Evolutionary conservation across 2,329 filamentous ascomycete species (phyloP), one percentile per base, ranked within the genome.

Genomic region (Pezicula radicicola): DNA sequence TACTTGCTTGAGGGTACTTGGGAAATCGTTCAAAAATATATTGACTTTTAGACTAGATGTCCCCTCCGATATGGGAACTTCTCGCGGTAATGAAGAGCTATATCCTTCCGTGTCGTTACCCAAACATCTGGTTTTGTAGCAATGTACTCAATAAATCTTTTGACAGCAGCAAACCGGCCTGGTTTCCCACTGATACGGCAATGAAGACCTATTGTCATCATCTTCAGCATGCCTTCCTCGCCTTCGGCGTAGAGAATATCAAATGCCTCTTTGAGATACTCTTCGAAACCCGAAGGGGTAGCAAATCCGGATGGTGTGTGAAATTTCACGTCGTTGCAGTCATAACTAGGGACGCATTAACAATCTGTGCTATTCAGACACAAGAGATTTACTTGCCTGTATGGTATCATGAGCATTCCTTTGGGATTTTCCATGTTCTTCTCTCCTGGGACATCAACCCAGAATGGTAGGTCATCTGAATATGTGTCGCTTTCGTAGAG

Each of bases 131-230:
- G 73, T 60, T 80, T 80, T 49, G 69, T 56, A 1, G 63, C 61
- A 43, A 80, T 76, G 47, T 80, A 79, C 54, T 79, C 72, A 1
- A 79, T 72, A 59, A 80, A 79, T 40, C 77, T 70, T 56, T 71
- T 66, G 39, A 81, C 59, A 1, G 77, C 77, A 27, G 69, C 71
- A 52, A 75, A 75, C 3, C 78, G 66, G 3, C 76, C 78, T 0
- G 77, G 77, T 30, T 75, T 70, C 0, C 78, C 77, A 27, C 75
- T 72, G 51, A 78, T 76, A 7, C 77, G 69, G 52, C 75, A 78
- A 57, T 80, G 77, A 35, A 80, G 59, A 2, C 74, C 76, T n/a
- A 80, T 70, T 0, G 77, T 79, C 77, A 81, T 80, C 77, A 80
- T 80, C 66, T 77, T 78, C 1, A 75, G 74, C 62, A 60, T 62